Conservation (phyloP, 176 grass and related monocot genomes). For the Oryza glaberrima region DNA sequence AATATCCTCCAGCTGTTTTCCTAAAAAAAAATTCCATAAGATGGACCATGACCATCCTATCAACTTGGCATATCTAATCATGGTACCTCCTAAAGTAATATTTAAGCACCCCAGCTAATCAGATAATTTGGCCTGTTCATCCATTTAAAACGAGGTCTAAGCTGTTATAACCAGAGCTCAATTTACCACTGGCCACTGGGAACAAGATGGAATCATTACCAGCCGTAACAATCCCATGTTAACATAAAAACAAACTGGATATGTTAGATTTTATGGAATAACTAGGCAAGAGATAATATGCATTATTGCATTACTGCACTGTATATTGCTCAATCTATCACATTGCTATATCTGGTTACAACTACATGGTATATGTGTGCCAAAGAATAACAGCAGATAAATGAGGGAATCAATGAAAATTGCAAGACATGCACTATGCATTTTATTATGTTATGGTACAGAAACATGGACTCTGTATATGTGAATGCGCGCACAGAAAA, state of each 20-base stretch:
- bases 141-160: too few species aligned
- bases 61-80: conserved; percentile 14
- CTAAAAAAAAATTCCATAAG: not conserved
- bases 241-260: not conserved
- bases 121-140: too few species aligned
- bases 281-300: not conserved
- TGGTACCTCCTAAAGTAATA: not conserved
- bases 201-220: not conserved
- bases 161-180: not conserved
- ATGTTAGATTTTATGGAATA: not conserved
- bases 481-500: not conserved
- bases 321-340: not conserved
- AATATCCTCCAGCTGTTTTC: not conserved
- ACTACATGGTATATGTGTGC: not conserved
- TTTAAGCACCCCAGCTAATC: not conserved
- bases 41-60: not conserved
- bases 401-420: not conserved
- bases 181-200: not conserved
- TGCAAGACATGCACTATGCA: not conserved
- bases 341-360: not conserved
- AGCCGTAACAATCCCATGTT: not conserved
- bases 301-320: not conserved
- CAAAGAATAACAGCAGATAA: not conserved
- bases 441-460: not conserved
- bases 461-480: not conserved